Evolutionary conservation across 2,329 filamentous ascomycete genomes (phyloP), one percentile per base, ranked within the genome.

Genomic region (Stachybotrys chartarum): DNA sequence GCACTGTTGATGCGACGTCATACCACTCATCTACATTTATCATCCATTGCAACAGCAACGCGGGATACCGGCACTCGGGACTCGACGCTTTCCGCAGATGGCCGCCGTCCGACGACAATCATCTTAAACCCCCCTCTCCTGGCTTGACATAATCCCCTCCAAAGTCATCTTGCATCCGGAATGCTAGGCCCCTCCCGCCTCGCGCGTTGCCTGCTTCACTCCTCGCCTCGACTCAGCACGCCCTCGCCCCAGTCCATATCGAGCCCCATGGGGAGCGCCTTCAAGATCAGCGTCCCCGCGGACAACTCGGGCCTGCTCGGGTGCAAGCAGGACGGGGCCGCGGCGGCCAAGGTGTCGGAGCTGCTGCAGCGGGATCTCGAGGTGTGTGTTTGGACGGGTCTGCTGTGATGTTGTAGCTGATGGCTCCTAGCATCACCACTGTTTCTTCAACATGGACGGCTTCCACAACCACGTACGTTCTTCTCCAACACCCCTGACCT

Each of bases 321-420:
- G 7, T 56, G 75, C 67, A 58, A 74, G 58, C 71, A 82, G 66
- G 80, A 75, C 3, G 71, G 80, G 2, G 83, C 84, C 39, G 79
- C 85, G 0, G 88, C 90, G 0, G 72, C 75, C 45, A 85, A 76
- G 57, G 78, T 81, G 1, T 86, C 84, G 4, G 76, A 88, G 59
- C 71, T 96, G 5, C 73, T 97, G 17, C 89, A 96, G 66, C 75
- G 85, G 56, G 91, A 96, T 64, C 79, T 94, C 60, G 81, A 84
- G 72, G 75, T 79, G 62, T 35, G 65, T 49, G 11, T 14, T 4
- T 24, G 24, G 3, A 24, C 24, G 24, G 24, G 24, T 2, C 24
- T 24, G 24, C 4, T 24, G 24, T 24, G 24, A 24, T 24, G 4
- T 24, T 24, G 24, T 35, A 18, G 30, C 35, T 42, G 32, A 31